Evolutionary conservation across 1,284 basidiomycete genomes (phyloP).

Genomic region (Gymnopus androsaceus): DNA sequence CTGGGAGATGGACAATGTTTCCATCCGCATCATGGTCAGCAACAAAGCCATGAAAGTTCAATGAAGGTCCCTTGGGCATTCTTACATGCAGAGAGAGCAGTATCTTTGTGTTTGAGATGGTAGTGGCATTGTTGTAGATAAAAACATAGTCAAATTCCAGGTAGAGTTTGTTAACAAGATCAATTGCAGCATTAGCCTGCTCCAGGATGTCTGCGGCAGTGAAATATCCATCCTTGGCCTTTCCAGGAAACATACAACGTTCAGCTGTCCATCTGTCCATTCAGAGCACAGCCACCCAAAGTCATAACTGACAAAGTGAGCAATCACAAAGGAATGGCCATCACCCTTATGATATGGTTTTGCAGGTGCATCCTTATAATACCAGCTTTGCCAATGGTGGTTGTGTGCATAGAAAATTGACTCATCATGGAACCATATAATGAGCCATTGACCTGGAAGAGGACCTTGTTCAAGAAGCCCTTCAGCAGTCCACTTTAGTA

Average conservation of each 20-base stretch:
- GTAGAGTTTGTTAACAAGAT: constrained; percentile 28
- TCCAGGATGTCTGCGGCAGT: constrained; percentile 24
- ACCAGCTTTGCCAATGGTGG: constrained; percentile 13
- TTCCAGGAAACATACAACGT: constrained; percentile 27
- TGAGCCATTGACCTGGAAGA: background rate
- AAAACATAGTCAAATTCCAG: constrained; percentile 31
- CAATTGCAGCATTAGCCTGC: constrained; percentile 29
- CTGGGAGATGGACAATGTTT: constrained; percentile 14
- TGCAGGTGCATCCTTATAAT: background rate
- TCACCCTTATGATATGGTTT: constrained; percentile 27
- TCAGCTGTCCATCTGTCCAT: constrained; percentile 24
- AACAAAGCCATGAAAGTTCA: constrained; percentile 24
- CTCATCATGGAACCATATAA: constrained; percentile 33
- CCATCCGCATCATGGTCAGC: constrained; percentile 8
- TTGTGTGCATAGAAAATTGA: constrained; percentile 32
- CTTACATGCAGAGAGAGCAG: constrained; percentile 29
- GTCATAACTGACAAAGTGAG: constrained; percentile 33
- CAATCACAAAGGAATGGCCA: constrained; percentile 26
- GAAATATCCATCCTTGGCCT: constrained; percentile 32
- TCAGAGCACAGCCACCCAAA: constrained; percentile 29
- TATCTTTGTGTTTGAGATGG: constrained; percentile 32
- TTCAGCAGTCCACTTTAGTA: too few species aligned
- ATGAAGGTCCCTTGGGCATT: constrained; percentile 22
- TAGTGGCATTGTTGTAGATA: constrained; percentile 37
- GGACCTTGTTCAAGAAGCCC: background rate